Base-by-base conservation (phyloP, 768 basidiomycete species). In the Fomitopsis pulvina region DNA sequence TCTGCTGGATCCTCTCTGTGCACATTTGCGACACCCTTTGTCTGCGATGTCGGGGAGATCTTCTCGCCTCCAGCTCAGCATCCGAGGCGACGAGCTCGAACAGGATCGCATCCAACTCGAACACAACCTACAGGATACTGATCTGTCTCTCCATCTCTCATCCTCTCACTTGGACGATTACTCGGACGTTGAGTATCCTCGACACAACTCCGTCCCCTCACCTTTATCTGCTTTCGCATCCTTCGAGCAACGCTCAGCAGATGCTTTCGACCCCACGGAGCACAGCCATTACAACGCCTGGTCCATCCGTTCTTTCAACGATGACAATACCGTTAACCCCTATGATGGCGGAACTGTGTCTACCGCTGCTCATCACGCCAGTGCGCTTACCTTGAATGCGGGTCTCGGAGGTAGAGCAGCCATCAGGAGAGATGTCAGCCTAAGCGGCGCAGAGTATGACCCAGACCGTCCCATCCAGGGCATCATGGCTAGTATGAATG, bases 341-440 rank as follows among this genome's bases (percentile, higher is more conserved):
- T 87, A 81, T 55, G 63, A 54, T 2, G 81, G 77, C 20, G 80
- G 82, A 51, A 87, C 86, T 0, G 65, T 90, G 51, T 92, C 89
- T 0, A 94, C 92, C 0, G 81, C 80, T 8, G 89, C 84, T 1
- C 93, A 96, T 65, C 93, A 96, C 66, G 92, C 90, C 22, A 90
- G 86, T 55, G 90, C 81, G 2, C 71, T 95, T 46, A 95, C 93
- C 0, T 74, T 96, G 16, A 87, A 78, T 46, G 89, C 91, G 3
- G 92, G 93, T 0, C 75, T 95, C 9, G 83, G 77, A 30, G 74
- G 72, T 2, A 72, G 80, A 2, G 69, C 75, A 4, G 67, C 63
- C 18, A 70, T 74, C 41, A 69, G 82, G 51, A 16, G 8, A 16
- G 83, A 87, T 57, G 58, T 70, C 16, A 75, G 81, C 57, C 60